phyloP scores from a whole-genome alignment of 1,284 basidiomycete genomes.

The Laetiporus sulphureus region DNA sequence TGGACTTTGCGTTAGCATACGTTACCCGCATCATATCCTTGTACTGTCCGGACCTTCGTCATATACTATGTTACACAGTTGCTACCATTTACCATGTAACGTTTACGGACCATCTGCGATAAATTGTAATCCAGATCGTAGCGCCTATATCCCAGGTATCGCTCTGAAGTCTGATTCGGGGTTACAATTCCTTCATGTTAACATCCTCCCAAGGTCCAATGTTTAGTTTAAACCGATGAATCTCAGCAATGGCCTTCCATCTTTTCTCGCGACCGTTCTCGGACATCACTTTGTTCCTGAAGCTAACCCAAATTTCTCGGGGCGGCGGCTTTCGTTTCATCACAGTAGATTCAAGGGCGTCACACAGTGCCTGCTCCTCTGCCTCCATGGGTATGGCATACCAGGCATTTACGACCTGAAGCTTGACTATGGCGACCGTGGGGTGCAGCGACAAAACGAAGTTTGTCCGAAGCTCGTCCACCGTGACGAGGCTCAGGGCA shows the following conservation, averaged over 20 bases:
- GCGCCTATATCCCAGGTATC: too few species aligned
- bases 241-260: slow-evolving; percentile 23
- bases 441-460: slow-evolving; percentile 29
- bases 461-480: slow-evolving; percentile 29
- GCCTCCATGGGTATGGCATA: slow-evolving; percentile 24
- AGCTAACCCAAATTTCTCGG: slow-evolving; percentile 17
- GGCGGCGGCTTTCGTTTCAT: slow-evolving; percentile 12
- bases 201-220: slow-evolving; percentile 19
- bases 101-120: not conserved
- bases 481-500: slow-evolving; percentile 31
- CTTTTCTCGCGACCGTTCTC: slow-evolving; percentile 21
- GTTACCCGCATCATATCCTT: too few species aligned
- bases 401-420: slow-evolving; percentile 30
- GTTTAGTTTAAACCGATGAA: slow-evolving; percentile 14
- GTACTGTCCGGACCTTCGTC: too few species aligned
- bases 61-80: too few species aligned
- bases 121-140: too few species aligned
- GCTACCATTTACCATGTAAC: not conserved
- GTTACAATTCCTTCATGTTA: slow-evolving; percentile 1
- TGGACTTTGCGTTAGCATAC: not conserved
- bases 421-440: slow-evolving; percentile 27
- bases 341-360: slow-evolving; percentile 19
- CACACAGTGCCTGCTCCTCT: slow-evolving; percentile 28
- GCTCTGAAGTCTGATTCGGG: too few species aligned
- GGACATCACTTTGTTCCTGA: slow-evolving; percentile 21